Evolutionary conservation across 2,329 filamentous ascomycete species (phyloP).

Genomic region (Trichoderma sp.): DNA sequence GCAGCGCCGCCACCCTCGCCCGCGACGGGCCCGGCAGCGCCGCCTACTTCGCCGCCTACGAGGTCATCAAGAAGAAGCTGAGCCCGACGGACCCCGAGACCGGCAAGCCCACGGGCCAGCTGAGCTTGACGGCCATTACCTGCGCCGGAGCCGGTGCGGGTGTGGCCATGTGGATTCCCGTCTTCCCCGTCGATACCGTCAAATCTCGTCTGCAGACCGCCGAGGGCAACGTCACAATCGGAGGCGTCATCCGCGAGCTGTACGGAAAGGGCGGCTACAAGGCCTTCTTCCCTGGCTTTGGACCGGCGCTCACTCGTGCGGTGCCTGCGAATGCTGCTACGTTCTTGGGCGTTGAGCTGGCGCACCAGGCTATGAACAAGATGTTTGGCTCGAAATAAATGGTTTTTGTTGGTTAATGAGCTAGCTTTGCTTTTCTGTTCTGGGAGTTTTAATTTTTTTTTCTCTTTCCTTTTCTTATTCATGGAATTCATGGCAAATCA

Average conservation of each 20-base stretch:
- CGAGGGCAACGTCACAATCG: conserved; percentile 79
- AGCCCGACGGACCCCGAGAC: conserved; percentile 78
- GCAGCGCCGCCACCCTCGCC: conserved; percentile 86
- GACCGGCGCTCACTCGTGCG: conserved; percentile 86
- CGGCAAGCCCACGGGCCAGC: conserved; percentile 73
- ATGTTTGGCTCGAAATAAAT: conserved; percentile 55
- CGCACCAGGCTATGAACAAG: conserved; percentile 81
- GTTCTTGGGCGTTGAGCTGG: conserved; percentile 83
- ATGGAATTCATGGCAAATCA: conserved; percentile 14
- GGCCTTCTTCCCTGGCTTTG: conserved; percentile 97
- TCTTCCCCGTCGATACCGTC: conserved; percentile 96
- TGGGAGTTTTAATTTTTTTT: background rate
- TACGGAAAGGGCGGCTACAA: conserved; percentile 81
- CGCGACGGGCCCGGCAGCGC: conserved; percentile 91
- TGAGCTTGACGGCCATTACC: conserved; percentile 82
- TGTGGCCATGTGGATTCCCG: conserved; percentile 98
- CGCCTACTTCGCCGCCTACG: conserved; percentile 96
- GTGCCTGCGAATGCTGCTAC: conserved; percentile 97
- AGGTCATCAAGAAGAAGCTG: conserved; percentile 86
- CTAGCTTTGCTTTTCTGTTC: background rate
- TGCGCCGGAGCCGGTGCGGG: conserved; percentile 87
- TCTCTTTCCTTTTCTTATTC: background rate
- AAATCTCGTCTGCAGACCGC: conserved; percentile 93
- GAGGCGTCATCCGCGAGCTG: conserved; percentile 78
- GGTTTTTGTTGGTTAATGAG: no score